Base-by-base conservation (phyloP, 2,329 filamentous ascomycete species). In the Ascochyta viciae-villosae region DNA sequence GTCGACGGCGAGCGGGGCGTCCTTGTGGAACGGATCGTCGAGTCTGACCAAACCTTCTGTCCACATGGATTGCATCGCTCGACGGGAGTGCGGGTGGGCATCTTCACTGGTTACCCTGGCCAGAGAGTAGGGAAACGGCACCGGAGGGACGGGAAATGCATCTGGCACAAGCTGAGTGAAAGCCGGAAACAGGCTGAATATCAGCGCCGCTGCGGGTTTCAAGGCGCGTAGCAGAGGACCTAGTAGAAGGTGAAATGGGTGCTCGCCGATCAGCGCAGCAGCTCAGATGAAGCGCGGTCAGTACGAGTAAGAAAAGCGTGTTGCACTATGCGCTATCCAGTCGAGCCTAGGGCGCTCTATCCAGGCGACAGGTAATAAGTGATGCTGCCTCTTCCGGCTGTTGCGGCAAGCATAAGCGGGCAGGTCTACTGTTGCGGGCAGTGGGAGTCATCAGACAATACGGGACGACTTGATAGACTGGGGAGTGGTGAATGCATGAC, bases 11-110 rank as follows among this genome's bases (percentile, higher is more conserved):
- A 61, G 64, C 69, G 71, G 72, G 69, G 70, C 64, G 70, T 60
- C 58, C 38, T 71, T 65, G 69, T 73, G 69, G 68, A 68, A 71
- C 69, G 67, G 71, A 71, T 72, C 65, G 70, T 63, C 66, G 53
- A 59, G 29, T 63, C 55, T 53, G 56, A 48, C 57, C 61, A 45
- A 57, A 50, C 27, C 46, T 57, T 59, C 52, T 63, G 60, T 50
- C 61, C 59, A 64, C 50, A 63, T 59, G 51, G 51, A 60, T 47
- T 27, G 35, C 40, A 53, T 46, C 37, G 48, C 54, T 48, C 39
- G 37, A 42, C 54, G 47, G 50, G 53, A 42, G 54, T 45, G 56
- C 49, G 37, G 48, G 46, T 40, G 38, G 49, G 57, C 56, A 55
- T 47, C 54, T 41, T 58, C 45, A 62, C 51, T 60, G 62, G 64